Base-by-base conservation (phyloP, 192 early-diverging fungal species). In the Blastocladiella britannica region DNA sequence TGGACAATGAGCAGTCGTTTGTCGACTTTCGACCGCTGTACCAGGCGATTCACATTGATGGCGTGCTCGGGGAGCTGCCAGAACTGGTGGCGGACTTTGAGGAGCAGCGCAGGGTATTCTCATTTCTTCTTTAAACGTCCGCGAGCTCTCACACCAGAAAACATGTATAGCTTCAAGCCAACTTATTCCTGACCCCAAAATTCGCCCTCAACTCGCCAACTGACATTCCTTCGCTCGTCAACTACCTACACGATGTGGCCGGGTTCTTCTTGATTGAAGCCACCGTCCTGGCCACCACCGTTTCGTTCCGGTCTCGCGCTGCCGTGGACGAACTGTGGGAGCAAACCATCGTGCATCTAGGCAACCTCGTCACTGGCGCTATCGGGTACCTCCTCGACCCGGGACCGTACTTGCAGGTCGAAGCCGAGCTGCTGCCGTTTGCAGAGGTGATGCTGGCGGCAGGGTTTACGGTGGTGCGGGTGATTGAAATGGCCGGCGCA, bases 261-360 rank as follows among this genome's bases (percentile, higher is more conserved):
- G 95, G 95, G 15, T 98, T 97, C 61, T 98, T 98, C 63, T 82
- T 94, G 27, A 82, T 98, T 0, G 95, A 98, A 62, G 81, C 88
- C 47, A 77, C 81, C 28, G 83, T 98, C 54, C 62, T 93, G 30
- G 81, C 84, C 55, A 84, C 89, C 5, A 93, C 90, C 3, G 79
- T 74, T 24, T 83, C 94, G 57, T 97, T 97, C 63, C 76, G 93
- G 57, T 86, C 88, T 22, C 79, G 83, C 55, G 62, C 77, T 62
- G 25, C 25, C 29, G 77, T 94, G 23, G 93, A 97, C 60, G 72
- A 76, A 20, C 77, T 99, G 30, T 99, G 95, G 86, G 82, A 91
- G 27, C 72, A 73, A 15, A 82, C 88, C 5, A 87, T 83, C 5
- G 75, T 74, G 24, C 85, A 89, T 65, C 83, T 95, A 43, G 82